Percentiles rank a stretch among this genome's conserved stretches.
Conservation (phyloP, 257 asterid genomes). For the Gentiana straminea region DNA sequence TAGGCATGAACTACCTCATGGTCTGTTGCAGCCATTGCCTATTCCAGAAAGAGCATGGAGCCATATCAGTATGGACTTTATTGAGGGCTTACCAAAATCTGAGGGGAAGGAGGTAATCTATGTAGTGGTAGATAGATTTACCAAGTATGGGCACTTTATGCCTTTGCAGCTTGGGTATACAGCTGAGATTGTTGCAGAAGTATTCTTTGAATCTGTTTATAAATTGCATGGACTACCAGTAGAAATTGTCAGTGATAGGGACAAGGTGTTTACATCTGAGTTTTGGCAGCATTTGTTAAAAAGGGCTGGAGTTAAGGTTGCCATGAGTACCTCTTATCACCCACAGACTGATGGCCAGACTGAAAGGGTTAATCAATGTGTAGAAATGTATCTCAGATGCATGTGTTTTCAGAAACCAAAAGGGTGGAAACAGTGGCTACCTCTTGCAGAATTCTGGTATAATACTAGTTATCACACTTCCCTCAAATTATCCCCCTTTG, state of each 20-base stretch:
- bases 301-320: not conserved
- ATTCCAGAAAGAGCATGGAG: not conserved
- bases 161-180: not conserved
- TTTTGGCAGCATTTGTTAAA: not conserved
- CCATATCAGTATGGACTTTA: constrained; percentile 1
- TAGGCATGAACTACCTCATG: not conserved
- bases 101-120: not conserved
- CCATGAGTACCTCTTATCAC: not conserved
- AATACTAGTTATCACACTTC: not conserved
- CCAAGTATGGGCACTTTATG: not conserved
- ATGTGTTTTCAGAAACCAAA: not conserved
- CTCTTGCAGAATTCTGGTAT: not conserved
- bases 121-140: not conserved
- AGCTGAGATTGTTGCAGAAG: not conserved
- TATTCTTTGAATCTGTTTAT: not conserved
- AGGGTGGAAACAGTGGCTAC: not conserved
- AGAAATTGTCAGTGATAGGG: not conserved
- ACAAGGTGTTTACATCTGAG: not conserved
- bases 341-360: constrained; percentile 1
- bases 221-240: not conserved
- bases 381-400: not conserved
- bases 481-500: not conserved
- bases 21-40: not conserved
- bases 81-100: not conserved
- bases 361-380: not conserved